Percentiles rank a stretch among this genome's conserved stretches.
Conservation (phyloP, 1,284 basidiomycete genomes). For the Malassezia yamatoensis region DNA sequence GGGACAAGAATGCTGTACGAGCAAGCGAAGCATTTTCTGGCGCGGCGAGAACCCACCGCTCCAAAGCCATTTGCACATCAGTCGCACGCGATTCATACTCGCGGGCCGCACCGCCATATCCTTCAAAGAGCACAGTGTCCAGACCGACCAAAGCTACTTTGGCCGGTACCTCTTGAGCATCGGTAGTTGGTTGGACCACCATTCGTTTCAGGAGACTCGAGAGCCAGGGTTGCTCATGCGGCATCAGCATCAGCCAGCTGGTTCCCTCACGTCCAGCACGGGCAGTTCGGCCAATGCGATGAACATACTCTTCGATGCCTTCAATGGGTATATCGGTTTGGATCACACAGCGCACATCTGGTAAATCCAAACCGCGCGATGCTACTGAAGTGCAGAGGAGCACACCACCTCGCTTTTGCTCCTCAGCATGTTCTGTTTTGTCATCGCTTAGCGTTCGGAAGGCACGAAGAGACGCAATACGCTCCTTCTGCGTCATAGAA, state of each 20-base stretch:
- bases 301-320: slow-evolving; percentile 89
- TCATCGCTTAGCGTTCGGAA: slow-evolving; percentile 55
- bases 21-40: slow-evolving; percentile 70
- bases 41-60: slow-evolving; percentile 74
- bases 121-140: slow-evolving; percentile 50
- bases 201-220: slow-evolving; percentile 74
- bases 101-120: slow-evolving; percentile 61
- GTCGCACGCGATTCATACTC: slow-evolving; percentile 87
- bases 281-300: slow-evolving; percentile 91
- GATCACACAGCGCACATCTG: slow-evolving; percentile 82
- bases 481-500: slow-evolving; percentile 69
- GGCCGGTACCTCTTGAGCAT: slow-evolving; percentile 5
- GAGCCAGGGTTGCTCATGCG: slow-evolving; percentile 78
- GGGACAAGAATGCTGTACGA: slow-evolving; percentile 76
- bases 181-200: slow-evolving; percentile 34
- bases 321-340: slow-evolving; percentile 97
- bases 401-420: slow-evolving; percentile 52
- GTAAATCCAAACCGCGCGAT: slow-evolving; percentile 91
- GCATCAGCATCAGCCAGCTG: slow-evolving; percentile 82
- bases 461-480: slow-evolving; percentile 68
- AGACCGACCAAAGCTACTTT: slow-evolving; percentile 15
- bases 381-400: slow-evolving; percentile 93
- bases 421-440: background rate
- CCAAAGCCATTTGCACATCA: slow-evolving; percentile 86
- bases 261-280: slow-evolving; percentile 78